A percentile compares a stretch with the other conserved stretches of the same genome.
Evolutionary conservation across 495 filamentous ascomycete genomes (phyloP).

Genomic region (Cryomyces minteri): DNA sequence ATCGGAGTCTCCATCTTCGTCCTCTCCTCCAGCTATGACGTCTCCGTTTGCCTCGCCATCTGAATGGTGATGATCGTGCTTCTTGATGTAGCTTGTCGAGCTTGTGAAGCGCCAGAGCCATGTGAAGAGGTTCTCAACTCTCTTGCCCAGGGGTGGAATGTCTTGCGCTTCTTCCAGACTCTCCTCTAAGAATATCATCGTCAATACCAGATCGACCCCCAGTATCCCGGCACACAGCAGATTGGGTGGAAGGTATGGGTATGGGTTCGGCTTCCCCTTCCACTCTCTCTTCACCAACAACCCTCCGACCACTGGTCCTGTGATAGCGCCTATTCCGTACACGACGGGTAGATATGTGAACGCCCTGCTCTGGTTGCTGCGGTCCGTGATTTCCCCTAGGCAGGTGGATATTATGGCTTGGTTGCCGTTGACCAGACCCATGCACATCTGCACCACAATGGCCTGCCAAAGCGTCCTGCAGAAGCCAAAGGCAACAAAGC

Average conservation of each 20-base stretch:
- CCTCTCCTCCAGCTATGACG: conserved; percentile 19
- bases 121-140: conserved; percentile 39
- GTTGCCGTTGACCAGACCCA: conserved; percentile 90
- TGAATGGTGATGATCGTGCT: neutral
- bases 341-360: conserved; percentile 88
- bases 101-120: conserved; percentile 63
- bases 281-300: conserved; percentile 43
- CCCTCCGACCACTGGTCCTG: conserved; percentile 80
- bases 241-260: conserved; percentile 79
- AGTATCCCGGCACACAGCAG: conserved; percentile 53
- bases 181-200: conserved; percentile 67
- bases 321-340: conserved; percentile 85
- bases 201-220: conserved; percentile 49
- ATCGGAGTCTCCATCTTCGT: conserved; percentile 20
- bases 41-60: conserved; percentile 13
- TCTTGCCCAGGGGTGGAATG: conserved; percentile 39
- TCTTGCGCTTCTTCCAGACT: conserved; percentile 58
- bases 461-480: conserved; percentile 69
- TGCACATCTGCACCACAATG: conserved; percentile 64
- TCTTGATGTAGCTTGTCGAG: conserved; percentile 36
- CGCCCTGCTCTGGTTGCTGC: conserved; percentile 77
- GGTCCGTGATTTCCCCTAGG: conserved; percentile 86
- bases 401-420: conserved; percentile 76
- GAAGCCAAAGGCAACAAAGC: conserved; percentile 79
- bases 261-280: conserved; percentile 32